Evolutionary conservation across 1,139 yeast genomes (phyloP).

Genomic region (Pneumocystis sp.): DNA sequence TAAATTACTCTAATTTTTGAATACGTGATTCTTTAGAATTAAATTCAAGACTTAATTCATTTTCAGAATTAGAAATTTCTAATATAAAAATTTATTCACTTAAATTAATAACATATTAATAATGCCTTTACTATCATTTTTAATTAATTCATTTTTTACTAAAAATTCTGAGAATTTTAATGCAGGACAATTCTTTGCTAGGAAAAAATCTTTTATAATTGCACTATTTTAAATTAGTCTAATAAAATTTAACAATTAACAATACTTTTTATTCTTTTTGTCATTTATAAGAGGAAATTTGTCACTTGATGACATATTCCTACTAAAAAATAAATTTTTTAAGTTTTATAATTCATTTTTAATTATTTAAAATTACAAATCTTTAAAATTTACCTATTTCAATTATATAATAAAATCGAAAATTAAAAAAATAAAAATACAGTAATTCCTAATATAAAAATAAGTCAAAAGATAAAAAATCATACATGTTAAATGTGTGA

Average conservation of each 20-base stretch:
- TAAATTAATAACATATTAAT: background rate
- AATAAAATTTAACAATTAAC: background rate
- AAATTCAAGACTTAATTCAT: background rate
- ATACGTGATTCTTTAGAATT: background rate
- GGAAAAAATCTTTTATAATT: background rate
- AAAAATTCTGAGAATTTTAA: background rate
- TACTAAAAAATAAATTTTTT: background rate
- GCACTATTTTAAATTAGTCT: background rate
- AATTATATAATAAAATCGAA: background rate
- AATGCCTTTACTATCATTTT: background rate
- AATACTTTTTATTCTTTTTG: background rate
- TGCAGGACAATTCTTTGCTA: background rate
- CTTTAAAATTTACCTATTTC: background rate
- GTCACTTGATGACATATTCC: background rate
- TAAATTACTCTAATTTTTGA: background rate
- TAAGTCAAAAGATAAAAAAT: no score
- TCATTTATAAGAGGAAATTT: background rate
- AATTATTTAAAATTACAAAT: background rate
- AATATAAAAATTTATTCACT: background rate
- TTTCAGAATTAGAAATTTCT: background rate
- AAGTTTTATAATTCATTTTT: background rate
- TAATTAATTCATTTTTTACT: background rate
- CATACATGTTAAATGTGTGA: no score
- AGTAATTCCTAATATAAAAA: no score
- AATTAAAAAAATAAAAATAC: no score